Evolutionary conservation across 2,329 filamentous ascomycete genomes (phyloP), one percentile per base, ranked within the genome.

Genomic region (Nothophoma quercina): DNA sequence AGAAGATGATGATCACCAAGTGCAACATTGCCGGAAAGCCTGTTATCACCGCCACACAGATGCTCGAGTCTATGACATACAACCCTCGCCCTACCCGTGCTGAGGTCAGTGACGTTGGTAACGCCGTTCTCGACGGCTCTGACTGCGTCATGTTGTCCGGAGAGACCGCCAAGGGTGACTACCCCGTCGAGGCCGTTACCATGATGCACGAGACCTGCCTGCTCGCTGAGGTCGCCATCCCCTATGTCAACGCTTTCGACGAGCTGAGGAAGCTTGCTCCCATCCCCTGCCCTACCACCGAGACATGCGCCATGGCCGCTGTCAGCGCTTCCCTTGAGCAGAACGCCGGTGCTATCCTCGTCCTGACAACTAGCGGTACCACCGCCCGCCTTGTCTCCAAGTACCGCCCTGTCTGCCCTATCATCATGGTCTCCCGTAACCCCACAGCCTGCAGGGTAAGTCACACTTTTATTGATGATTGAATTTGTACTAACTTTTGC

Each of bases 1-100:
- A 99, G 85, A 99, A 99, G 89, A 99, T 99, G 91, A 93, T 99
- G 86, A 99, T 99, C 79, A 93, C 95, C 80, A 98, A 98, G 88
- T 99, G 95, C 87, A 99, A 99, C 84, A 88, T 97, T 74, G 93
- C 92, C 67, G 95, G 95, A 79, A 99, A 99, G 86, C 95, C 95
- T 65, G 93, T 93, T 77, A 97, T 99, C 77, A 98, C 93, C 80
- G 95, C 95, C 55, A 99, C 95, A 32, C 95, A 99, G 84, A 99
- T 99, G 95, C 86, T 99, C 67, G 95, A 99, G 86, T 96, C 92
- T 65, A 99, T 99, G 95, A 99, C 96, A 79, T 97, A 96, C 85
- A 99, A 99, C 84, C 95, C 95, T 65, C 91, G 95, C 60, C 95
- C 95, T 43, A 99, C 95, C 60, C 92, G 95, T 79, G 95, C 95